Conservation (phyloP, 805 yeast species). For the Metschnikowia santaceciliae region DNA sequence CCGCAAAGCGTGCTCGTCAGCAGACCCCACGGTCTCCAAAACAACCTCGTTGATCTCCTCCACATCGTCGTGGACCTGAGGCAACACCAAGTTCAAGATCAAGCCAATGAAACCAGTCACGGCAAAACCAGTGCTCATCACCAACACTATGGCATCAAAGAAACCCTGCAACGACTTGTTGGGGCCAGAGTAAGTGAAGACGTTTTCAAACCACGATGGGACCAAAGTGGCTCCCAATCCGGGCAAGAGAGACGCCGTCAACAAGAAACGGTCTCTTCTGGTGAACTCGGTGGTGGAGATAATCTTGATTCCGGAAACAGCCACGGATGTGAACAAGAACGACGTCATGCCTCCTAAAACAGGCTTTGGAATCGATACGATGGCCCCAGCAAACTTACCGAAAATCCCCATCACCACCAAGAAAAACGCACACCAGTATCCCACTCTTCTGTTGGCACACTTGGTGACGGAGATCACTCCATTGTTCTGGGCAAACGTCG, state of each 20-base stretch:
- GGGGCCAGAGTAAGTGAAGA: constrained; percentile 15
- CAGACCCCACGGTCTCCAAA: constrained; percentile 19
- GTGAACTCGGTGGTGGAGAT: constrained; percentile 20
- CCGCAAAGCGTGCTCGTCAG: constrained; percentile 16
- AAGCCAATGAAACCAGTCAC: constrained; percentile 17
- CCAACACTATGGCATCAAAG: constrained; percentile 17
- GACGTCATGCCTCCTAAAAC: constrained; percentile 20
- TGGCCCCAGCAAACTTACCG: constrained; percentile 47
- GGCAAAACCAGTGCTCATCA: constrained; percentile 19
- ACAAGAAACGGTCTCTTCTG: constrained; percentile 18
- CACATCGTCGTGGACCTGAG: constrained; percentile 16
- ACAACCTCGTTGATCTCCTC: constrained; percentile 19
- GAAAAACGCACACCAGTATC: constrained; percentile 78
- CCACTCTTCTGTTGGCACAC: constrained; percentile 82
- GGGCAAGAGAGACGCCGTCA: constrained; percentile 18
- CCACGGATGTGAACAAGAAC: constrained; percentile 19
- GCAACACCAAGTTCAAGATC: constrained; percentile 18
- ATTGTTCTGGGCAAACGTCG: constrained; percentile 92
- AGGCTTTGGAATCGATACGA: constrained; percentile 74
- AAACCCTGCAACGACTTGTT: constrained; percentile 15
- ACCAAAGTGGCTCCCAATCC: constrained; percentile 17
- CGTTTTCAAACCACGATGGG: constrained; percentile 16
- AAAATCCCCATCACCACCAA: constrained; percentile 82
- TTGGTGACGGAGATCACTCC: constrained; percentile 92
- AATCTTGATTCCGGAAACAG: constrained; percentile 19